Evolutionary conservation across 352 stramenopile species (phyloP).

Genomic region (Stephanocyclus meneghinianus): DNA sequence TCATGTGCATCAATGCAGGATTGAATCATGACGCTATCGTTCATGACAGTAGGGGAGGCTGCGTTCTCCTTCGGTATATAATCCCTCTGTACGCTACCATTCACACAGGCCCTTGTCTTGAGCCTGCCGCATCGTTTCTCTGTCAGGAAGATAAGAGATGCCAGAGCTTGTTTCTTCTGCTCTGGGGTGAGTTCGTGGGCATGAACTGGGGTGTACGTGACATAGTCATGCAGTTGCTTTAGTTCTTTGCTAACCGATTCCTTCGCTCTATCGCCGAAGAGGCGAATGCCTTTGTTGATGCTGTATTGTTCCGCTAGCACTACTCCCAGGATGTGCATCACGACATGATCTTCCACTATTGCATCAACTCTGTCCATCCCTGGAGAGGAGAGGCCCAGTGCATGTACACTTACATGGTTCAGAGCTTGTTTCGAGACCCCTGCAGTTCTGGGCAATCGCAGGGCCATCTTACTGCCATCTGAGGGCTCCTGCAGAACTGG

Average conservation of each 20-base stretch:
- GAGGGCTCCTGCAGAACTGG: too few relatives aligned
- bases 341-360: too few relatives aligned
- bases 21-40: conserved; percentile 42
- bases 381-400: too few relatives aligned
- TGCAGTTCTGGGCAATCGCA: too few relatives aligned
- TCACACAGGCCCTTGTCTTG: neutral
- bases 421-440: too few relatives aligned
- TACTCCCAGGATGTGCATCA: too few relatives aligned
- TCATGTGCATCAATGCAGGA: conserved; percentile 43
- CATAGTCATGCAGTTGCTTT: neutral
- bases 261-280: neutral
- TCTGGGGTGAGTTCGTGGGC: neutral
- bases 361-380: too few relatives aligned
- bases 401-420: too few relatives aligned
- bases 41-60: conserved; percentile 26
- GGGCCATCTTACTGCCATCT: too few relatives aligned
- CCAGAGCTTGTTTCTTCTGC: neutral
- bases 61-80: neutral
- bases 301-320: neutral
- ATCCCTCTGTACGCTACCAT: neutral
- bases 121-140: neutral
- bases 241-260: neutral
- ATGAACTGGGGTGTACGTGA: neutral
- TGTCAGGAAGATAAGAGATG: neutral
- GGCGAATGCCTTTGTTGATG: neutral